phyloP scores from a whole-genome alignment of 441 rosid genomes.

The Populus hybrid region DNA sequence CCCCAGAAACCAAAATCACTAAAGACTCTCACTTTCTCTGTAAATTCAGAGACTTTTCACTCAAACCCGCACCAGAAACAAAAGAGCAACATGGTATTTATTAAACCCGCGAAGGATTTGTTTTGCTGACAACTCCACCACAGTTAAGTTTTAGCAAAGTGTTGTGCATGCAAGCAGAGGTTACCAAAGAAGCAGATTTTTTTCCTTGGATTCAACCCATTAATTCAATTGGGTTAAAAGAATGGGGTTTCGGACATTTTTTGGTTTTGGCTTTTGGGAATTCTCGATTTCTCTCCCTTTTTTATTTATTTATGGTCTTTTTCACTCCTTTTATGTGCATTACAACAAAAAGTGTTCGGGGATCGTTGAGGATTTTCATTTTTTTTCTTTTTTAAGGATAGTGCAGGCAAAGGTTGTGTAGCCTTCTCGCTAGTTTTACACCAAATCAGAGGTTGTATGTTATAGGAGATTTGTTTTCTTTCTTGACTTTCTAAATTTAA shows the following conservation, averaged over 20 bases:
- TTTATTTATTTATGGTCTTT: not conserved
- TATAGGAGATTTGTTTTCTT: too few species aligned
- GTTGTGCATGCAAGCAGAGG: slow-evolving; percentile 25
- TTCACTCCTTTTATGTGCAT: not conserved
- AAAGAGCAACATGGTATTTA: not conserved
- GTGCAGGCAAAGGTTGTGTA: too few species aligned
- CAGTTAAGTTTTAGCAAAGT: slow-evolving; percentile 9
- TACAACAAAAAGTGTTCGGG: not conserved
- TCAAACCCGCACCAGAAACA: not conserved
- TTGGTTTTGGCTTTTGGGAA: not conserved
- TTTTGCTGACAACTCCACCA: not conserved
- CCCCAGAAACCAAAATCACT: slow-evolving; percentile 21
- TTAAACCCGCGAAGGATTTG: not conserved
- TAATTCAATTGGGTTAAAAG: not conserved
- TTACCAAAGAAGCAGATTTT: not conserved
- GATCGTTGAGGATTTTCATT: not conserved
- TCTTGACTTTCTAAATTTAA: too few species aligned
- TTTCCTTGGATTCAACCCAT: not conserved
- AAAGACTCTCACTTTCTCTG: not conserved
- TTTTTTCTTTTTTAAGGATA: too few species aligned
- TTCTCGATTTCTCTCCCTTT: not conserved
- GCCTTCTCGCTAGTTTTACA: not conserved
- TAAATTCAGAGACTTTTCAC: not conserved
- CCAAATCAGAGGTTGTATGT: not conserved
- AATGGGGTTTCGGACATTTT: not conserved